Conservation (phyloP, 2,329 filamentous ascomycete genomes). For the Calonectria henricotiae region DNA sequence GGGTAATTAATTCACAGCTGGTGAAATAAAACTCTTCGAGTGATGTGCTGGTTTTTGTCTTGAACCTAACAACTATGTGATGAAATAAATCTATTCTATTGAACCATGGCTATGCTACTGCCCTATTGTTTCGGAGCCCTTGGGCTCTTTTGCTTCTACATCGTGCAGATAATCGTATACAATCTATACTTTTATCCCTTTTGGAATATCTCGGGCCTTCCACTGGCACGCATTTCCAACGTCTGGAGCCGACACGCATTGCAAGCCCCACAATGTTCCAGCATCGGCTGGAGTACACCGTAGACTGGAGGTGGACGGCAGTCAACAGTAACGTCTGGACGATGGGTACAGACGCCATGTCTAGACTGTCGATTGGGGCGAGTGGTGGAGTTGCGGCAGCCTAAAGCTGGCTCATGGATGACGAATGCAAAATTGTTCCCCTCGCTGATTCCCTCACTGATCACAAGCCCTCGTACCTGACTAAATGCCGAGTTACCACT, state of each 20-base stretch:
- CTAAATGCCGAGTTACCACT: neutral
- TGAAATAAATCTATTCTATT: neutral
- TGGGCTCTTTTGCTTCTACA: neutral
- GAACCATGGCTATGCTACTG: neutral
- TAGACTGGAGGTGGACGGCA: conserved; percentile 36
- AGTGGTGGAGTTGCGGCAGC: neutral
- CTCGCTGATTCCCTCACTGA: neutral
- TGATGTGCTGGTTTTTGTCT: no score
- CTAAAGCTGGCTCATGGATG: neutral
- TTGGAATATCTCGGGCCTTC: neutral
- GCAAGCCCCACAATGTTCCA: conserved; percentile 36
- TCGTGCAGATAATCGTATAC: neutral
- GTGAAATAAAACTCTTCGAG: neutral
- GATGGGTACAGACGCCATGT: conserved; percentile 19
- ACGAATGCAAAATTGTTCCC: neutral
- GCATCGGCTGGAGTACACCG: conserved; percentile 27
- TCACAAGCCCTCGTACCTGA: neutral
- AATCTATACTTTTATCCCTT: conserved; percentile 5
- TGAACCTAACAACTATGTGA: neutral
- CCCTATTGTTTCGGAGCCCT: neutral
- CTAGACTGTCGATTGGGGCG: conserved; percentile 22
- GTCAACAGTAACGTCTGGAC: conserved; percentile 32
- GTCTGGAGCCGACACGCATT: conserved; percentile 14
- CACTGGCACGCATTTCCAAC: conserved; percentile 4
- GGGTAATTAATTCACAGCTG: neutral